Conservation (phyloP, 176 grass and related monocot species). For the Carex kokanica region DNA sequence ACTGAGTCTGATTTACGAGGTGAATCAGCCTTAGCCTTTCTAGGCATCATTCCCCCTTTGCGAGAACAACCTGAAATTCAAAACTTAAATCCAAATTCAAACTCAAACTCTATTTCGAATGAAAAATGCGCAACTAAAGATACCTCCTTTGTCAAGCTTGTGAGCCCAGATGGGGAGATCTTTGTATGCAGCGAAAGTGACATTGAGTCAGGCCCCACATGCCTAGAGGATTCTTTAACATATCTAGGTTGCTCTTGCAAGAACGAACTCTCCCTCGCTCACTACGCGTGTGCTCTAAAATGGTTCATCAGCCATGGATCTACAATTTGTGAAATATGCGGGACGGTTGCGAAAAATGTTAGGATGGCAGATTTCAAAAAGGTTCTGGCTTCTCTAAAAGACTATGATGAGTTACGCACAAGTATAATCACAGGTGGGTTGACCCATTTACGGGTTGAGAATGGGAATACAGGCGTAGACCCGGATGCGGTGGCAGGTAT, state of each 20-base stretch:
- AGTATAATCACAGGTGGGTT: conserved; percentile 64
- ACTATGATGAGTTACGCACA: conserved; percentile 63
- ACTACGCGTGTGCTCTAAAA: conserved; percentile 88
- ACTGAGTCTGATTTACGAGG: conserved; percentile 67
- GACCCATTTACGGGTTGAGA: conserved; percentile 33
- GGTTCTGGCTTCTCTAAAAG: conserved; percentile 71
- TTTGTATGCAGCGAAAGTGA: conserved; percentile 59
- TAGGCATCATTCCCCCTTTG: conserved; percentile 53
- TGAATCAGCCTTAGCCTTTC: conserved; percentile 53
- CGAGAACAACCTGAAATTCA: conserved; percentile 21
- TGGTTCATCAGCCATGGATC: conserved; percentile 93
- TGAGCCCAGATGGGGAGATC: conserved; percentile 77
- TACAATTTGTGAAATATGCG: conserved; percentile 82
- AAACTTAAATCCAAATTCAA: background rate
- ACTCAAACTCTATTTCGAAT: conserved; percentile 8
- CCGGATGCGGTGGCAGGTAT: conserved; percentile 73
- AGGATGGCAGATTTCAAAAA: conserved; percentile 66
- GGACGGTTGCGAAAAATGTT: conserved; percentile 51
- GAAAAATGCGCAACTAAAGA: conserved; percentile 10
- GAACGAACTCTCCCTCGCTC: conserved; percentile 73
- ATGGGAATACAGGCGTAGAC: conserved; percentile 42
- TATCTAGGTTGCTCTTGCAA: conserved; percentile 90
- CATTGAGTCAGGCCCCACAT: conserved; percentile 57
- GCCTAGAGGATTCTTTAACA: conserved; percentile 48
- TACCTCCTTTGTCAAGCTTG: conserved; percentile 46